phyloP scores from a whole-genome alignment of 805 yeast species.

The Metschnikowia matae region DNA sequence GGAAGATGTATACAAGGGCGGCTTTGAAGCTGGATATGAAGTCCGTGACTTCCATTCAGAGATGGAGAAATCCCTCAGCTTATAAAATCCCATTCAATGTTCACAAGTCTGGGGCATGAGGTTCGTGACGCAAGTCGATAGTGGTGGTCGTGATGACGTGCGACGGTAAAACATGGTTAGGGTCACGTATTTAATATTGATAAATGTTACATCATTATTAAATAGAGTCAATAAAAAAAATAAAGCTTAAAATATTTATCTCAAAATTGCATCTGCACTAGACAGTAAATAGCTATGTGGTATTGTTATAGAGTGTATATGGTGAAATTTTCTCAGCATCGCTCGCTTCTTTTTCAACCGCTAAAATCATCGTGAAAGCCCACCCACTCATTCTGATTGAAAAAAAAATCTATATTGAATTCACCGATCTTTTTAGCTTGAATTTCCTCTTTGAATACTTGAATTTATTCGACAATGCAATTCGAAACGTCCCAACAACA shows the following conservation, averaged over 20 bases:
- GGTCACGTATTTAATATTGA: not conserved
- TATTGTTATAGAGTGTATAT: not conserved
- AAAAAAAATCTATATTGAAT: not conserved
- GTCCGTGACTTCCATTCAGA: conserved; percentile 64
- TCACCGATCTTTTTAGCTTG: not conserved
- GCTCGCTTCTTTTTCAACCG: conserved; percentile 4
- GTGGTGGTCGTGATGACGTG: not conserved
- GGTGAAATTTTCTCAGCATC: conserved; percentile 6
- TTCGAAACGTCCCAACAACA: conserved; percentile 13
- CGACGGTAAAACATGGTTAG: not conserved
- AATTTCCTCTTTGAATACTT: not conserved
- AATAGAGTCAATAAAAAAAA: not conserved
- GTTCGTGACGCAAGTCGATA: not conserved
- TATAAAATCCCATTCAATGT: conserved; percentile 20
- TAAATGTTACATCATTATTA: not conserved
- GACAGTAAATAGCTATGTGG: not conserved
- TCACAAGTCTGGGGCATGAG: not conserved
- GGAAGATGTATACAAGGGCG: conserved; percentile 86
- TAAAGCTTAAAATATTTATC: too few relatives aligned
- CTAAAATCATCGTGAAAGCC: not conserved
- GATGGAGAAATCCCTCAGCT: conserved; percentile 61
- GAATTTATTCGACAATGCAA: conserved; percentile 6
- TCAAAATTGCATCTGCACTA: not conserved
- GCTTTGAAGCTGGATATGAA: conserved; percentile 38
- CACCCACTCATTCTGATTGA: not conserved